Percentiles rank a stretch among this genome's conserved stretches.
Evolutionary conservation across 345 rosid genomes (phyloP).

Genomic region (Lepidium sativum): DNA sequence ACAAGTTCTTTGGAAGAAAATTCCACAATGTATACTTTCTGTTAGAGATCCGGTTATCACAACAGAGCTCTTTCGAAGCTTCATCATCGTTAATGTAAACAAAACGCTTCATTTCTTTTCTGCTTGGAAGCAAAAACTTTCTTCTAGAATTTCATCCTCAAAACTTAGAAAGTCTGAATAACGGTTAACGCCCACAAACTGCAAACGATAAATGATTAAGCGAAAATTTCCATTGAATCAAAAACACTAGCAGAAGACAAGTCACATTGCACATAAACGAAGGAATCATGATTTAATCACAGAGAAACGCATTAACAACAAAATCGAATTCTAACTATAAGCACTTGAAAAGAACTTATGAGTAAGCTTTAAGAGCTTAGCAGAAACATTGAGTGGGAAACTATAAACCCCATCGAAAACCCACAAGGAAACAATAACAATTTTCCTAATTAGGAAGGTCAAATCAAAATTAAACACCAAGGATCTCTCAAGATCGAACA

Average conservation of each 20-base stretch:
- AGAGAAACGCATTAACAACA: background rate
- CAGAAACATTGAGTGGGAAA: background rate
- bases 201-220: background rate
- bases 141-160: conserved; percentile 25
- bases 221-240: background rate
- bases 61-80: conserved; percentile 56
- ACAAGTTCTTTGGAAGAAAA: conserved; percentile 83
- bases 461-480: background rate
- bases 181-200: background rate
- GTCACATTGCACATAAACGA: background rate
- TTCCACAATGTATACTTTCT: conserved; percentile 78
- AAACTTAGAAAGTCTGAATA: background rate
- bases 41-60: conserved; percentile 86
- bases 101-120: conserved; percentile 66
- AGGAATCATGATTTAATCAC: background rate
- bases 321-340: background rate
- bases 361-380: background rate
- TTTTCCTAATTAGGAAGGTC: background rate
- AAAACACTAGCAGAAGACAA: background rate
- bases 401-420: conserved; percentile 11
- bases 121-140: conserved; percentile 14
- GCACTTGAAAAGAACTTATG: background rate
- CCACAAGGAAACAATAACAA: background rate
- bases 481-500: background rate
- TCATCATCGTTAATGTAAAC: conserved; percentile 82